These are phyloP conservation scores for Paramecium biaurelia DNA, from an alignment of 73 alveolate genomes.

Conservation along the genomic window DNA sequence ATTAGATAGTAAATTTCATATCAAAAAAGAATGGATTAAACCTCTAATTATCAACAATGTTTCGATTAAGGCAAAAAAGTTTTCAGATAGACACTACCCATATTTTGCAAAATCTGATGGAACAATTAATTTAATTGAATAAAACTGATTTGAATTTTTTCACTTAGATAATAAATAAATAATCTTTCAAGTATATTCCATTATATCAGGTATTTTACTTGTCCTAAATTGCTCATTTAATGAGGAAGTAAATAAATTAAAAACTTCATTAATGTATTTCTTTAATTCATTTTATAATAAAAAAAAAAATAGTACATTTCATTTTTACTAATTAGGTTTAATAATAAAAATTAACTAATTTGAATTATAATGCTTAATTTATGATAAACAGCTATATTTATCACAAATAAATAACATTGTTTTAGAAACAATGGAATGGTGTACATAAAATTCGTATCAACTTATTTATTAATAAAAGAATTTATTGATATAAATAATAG, in stretches of 20 bases:
- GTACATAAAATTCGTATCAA: too few species aligned
- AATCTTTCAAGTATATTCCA: too few species aligned
- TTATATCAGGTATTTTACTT: background rate
- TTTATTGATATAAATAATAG: too few species aligned
- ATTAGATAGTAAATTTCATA: background rate
- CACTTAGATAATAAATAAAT: too few species aligned
- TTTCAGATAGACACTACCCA: slow-evolving; percentile 2
- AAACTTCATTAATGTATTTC: background rate
- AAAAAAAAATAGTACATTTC: background rate
- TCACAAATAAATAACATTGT: too few species aligned
- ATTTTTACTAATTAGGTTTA: background rate
- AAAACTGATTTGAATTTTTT: background rate
- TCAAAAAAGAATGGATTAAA: slow-evolving; percentile 24
- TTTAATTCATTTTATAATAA: background rate
- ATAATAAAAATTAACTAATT: background rate
- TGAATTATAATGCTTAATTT: background rate
- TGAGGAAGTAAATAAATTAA: background rate
- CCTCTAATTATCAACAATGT: slow-evolving; percentile 6
- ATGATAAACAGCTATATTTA: too few species aligned
- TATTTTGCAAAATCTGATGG: slow-evolving; percentile 44
- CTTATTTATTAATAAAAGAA: too few species aligned
- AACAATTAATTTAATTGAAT: background rate
- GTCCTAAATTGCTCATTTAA: background rate
- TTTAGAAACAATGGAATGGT: too few species aligned
- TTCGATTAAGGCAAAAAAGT: background rate